Conservation (phyloP, 192 early-diverging fungal genomes). For the Backusella tuberculispora region DNA sequence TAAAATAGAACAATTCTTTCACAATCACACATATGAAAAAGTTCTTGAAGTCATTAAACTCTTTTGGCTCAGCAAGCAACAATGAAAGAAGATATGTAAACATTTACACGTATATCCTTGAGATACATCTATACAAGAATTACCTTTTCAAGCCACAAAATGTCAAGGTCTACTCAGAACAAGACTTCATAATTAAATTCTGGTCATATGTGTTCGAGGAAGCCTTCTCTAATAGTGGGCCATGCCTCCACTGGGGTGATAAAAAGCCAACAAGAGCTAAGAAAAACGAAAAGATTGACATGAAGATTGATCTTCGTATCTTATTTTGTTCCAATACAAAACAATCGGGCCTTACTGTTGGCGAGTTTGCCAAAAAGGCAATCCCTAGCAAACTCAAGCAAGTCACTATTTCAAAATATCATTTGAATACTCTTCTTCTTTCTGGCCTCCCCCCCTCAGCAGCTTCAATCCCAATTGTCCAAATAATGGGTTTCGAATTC, state of each 20-base stretch:
- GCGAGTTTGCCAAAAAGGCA: constrained; percentile 20
- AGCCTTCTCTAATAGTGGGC: constrained; percentile 3
- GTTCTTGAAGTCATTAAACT: not conserved
- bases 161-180: constrained; percentile 15
- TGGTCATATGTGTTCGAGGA: constrained; percentile 21
- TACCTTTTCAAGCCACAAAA: constrained; percentile 21
- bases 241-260: constrained; percentile 23
- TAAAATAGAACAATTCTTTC: constrained; percentile 9
- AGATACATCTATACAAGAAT: constrained; percentile 1
- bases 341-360: constrained; percentile 8
- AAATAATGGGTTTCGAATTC: constrained; percentile 6
- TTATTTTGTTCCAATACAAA: constrained; percentile 22
- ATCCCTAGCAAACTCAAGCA: constrained; percentile 19
- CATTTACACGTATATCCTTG: constrained; percentile 1
- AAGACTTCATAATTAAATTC: constrained; percentile 23
- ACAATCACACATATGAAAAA: constrained; percentile 10
- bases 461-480: not conserved
- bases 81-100: constrained; percentile 5
- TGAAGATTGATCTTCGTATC: constrained; percentile 22
- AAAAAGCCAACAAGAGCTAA: constrained; percentile 15
- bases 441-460: not conserved
- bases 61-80: not conserved
- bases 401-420: constrained; percentile 16
- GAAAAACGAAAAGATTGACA: constrained; percentile 17
- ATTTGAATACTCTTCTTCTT: constrained; percentile 1